Percentiles rank a stretch among this genome's conserved stretches.
These are phyloP conservation scores for Pulveroboletus sp. DNA, from an alignment of 768 basidiomycete species.

Conservation along the genomic window DNA sequence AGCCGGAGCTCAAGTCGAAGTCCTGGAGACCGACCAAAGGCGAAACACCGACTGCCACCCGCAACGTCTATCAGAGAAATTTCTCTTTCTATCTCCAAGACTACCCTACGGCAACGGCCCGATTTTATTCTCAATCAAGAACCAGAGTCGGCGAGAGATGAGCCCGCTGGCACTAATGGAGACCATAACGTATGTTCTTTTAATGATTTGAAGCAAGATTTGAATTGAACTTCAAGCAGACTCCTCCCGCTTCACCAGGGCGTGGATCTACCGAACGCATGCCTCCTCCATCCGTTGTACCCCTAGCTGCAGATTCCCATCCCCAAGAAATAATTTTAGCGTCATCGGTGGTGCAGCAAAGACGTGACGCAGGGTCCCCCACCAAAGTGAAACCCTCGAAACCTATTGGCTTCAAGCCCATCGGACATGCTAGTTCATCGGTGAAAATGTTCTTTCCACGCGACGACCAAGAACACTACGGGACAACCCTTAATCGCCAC, in stretches of 20 bases:
- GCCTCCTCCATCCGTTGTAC: conserved; percentile 30
- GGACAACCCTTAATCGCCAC: conserved; percentile 16
- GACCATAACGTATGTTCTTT: conserved; percentile 28
- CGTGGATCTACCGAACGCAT: conserved; percentile 29
- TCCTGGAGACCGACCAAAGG: conserved; percentile 45
- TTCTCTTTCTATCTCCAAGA: conserved; percentile 30
- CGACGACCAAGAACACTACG: conserved; percentile 60
- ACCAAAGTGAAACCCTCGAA: conserved; percentile 27
- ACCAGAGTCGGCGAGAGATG: conserved; percentile 30
- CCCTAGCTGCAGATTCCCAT: conserved; percentile 14
- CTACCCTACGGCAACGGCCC: conserved; percentile 21
- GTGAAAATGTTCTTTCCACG: conserved; percentile 80
- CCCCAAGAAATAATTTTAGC: conserved; percentile 8
- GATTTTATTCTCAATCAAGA: conserved; percentile 20
- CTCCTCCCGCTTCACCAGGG: conserved; percentile 15
- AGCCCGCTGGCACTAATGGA: conserved; percentile 36
- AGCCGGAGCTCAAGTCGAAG: conserved; percentile 51
- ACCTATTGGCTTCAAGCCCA: conserved; percentile 62
- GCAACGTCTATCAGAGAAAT: conserved; percentile 37
- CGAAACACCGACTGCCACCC: conserved; percentile 61
- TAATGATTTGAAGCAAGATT: not conserved
- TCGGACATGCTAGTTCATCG: conserved; percentile 47
- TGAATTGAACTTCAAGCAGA: conserved; percentile 17
- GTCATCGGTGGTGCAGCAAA: conserved; percentile 9
- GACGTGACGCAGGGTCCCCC: conserved; percentile 18